phyloP scores from a whole-genome alignment of 2,329 filamentous ascomycete genomes.

The Septoria linicola region DNA sequence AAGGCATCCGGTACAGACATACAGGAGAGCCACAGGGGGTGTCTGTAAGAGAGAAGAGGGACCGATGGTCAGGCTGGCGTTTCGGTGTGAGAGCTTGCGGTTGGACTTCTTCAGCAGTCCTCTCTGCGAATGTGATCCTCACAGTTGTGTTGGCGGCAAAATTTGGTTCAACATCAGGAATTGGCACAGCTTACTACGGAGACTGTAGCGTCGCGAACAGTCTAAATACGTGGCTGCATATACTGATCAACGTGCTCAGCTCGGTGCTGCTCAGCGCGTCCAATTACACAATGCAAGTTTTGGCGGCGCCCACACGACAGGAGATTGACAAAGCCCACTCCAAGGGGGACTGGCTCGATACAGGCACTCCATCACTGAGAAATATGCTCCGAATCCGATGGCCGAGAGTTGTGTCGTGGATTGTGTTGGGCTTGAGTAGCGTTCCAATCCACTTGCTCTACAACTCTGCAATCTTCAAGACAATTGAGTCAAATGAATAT shows the following conservation, averaged over 20 bases:
- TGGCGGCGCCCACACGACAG: slow-evolving; percentile 50
- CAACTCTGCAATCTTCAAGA: slow-evolving; percentile 36
- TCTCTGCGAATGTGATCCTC: too few relatives aligned
- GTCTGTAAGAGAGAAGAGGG: too few relatives aligned
- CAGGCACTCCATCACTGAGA: slow-evolving; percentile 46
- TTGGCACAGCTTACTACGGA: slow-evolving; percentile 26
- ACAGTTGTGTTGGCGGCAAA: too few relatives aligned
- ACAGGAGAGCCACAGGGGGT: too few relatives aligned
- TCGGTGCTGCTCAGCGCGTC: slow-evolving; percentile 49
- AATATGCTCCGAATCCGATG: slow-evolving; percentile 38
- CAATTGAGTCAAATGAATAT: slow-evolving; percentile 25
- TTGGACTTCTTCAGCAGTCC: too few relatives aligned
- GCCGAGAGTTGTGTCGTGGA: slow-evolving; percentile 29
- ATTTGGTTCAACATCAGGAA: too few relatives aligned
- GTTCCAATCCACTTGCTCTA: slow-evolving; percentile 42
- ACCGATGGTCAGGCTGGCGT: too few relatives aligned
- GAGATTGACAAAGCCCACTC: slow-evolving; percentile 53
- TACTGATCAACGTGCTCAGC: slow-evolving; percentile 51
- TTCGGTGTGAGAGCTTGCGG: too few relatives aligned
- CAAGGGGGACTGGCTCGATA: slow-evolving; percentile 44
- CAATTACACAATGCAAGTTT: slow-evolving; percentile 55
- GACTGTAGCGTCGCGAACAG: slow-evolving; percentile 25
- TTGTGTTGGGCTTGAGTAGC: slow-evolving; percentile 34
- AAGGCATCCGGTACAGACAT: too few relatives aligned
- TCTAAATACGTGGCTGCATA: slow-evolving; percentile 37